Evolutionary conservation across 2,329 filamentous ascomycete genomes (phyloP).

Genomic region (Allantophomopsis lycopodina): DNA sequence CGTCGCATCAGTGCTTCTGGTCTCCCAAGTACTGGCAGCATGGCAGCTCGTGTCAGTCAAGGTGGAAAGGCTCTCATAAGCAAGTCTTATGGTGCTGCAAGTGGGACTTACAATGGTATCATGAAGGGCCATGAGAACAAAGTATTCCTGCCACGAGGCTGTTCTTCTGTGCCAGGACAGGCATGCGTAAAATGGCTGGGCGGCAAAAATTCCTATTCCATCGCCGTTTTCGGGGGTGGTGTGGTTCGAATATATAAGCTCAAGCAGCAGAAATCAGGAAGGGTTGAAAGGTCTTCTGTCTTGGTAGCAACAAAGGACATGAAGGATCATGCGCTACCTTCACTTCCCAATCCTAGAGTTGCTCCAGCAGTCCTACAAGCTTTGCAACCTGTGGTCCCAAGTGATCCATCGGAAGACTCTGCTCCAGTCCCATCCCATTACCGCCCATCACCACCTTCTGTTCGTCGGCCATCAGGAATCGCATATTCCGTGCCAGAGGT

Average conservation of each 20-base stretch:
- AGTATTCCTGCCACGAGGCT: conserved; percentile 44
- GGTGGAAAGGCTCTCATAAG: conserved; percentile 63
- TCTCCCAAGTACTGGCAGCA: conserved; percentile 11
- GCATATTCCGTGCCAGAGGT: conserved; percentile 59
- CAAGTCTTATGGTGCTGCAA: conserved; percentile 55
- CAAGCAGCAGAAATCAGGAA: conserved; percentile 29
- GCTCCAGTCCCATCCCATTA: conserved; percentile 17
- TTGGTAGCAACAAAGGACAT: conserved; percentile 25
- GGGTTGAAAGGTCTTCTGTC: conserved; percentile 5
- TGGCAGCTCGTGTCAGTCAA: conserved; percentile 42
- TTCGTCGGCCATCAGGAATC: conserved; percentile 18
- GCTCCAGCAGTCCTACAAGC: conserved; percentile 40
- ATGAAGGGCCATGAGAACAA: conserved; percentile 66
- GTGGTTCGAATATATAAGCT: conserved; percentile 46
- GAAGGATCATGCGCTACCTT: conserved; percentile 53
- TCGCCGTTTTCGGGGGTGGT: conserved; percentile 54
- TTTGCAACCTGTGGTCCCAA: conserved; percentile 28
- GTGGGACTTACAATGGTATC: conserved; percentile 57
- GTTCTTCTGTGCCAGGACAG: conserved; percentile 35
- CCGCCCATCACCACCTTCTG: conserved; percentile 15
- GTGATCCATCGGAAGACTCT: conserved; percentile 20
- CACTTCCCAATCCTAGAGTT: conserved; percentile 44
- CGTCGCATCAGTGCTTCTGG: conserved; percentile 16
- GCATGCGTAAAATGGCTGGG: conserved; percentile 53
- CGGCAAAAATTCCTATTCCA: conserved; percentile 43